Conservation (phyloP, 805 yeast species). For the Candida sphagnicola region DNA sequence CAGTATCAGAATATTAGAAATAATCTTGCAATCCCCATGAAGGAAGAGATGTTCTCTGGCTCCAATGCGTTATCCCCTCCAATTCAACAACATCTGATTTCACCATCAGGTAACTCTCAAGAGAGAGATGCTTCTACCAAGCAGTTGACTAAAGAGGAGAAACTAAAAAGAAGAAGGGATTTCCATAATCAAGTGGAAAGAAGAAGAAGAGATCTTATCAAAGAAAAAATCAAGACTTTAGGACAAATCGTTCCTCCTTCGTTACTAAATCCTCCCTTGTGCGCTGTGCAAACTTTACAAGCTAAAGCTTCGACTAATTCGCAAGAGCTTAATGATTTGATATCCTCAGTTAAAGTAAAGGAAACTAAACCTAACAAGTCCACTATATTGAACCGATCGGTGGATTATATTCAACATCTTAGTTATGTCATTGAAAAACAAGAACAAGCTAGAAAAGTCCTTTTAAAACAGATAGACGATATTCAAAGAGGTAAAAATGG, state of each 20-base stretch:
- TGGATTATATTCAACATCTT: constrained; percentile 71
- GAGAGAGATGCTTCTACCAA: constrained; percentile 23
- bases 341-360: constrained; percentile 41
- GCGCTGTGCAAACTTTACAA: constrained; percentile 41
- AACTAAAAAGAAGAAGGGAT: constrained; percentile 73
- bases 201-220: constrained; percentile 84
- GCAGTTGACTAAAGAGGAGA: constrained; percentile 58
- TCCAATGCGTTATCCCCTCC: constrained; percentile 24
- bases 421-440: constrained; percentile 58
- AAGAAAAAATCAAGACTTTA: constrained; percentile 81
- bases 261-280: constrained; percentile 45
- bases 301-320: constrained; percentile 25
- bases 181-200: constrained; percentile 94
- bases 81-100: constrained; percentile 19
- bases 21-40: constrained; percentile 9
- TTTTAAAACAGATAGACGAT: constrained; percentile 24
- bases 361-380: constrained; percentile 83
- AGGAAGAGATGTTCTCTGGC: constrained; percentile 6
- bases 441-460: constrained; percentile 40
- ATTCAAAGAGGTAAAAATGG: constrained; percentile 9
- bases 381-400: constrained; percentile 69
- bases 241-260: constrained; percentile 80
- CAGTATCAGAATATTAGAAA: constrained; percentile 11
- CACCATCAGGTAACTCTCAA: constrained; percentile 12
- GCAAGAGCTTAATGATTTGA: constrained; percentile 31